Percentiles rank a stretch among this genome's conserved stretches.
Conservation (phyloP, 1,284 basidiomycete genomes). For the Trichosporon sp. region DNA sequence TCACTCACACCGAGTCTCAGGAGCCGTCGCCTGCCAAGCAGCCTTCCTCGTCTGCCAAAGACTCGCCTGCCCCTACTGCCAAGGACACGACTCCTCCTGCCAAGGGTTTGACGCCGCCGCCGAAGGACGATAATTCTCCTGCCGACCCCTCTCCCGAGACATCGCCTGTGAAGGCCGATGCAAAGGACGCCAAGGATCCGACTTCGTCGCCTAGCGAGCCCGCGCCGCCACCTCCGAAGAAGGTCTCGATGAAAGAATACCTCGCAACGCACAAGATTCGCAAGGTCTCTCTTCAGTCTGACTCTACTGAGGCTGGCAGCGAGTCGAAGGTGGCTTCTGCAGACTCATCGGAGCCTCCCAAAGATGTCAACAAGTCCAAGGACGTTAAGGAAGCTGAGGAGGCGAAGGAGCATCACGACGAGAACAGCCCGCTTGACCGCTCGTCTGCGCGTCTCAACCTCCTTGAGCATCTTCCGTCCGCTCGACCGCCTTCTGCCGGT, state of each 20-base stretch:
- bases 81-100: slow-evolving; percentile 10
- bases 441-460: slow-evolving; percentile 23
- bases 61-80: neutral
- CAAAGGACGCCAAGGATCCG: slow-evolving; percentile 22
- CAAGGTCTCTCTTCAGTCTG: slow-evolving; percentile 23
- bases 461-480: slow-evolving; percentile 30
- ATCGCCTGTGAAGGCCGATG: slow-evolving; percentile 19
- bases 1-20: neutral
- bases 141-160: neutral
- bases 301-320: neutral
- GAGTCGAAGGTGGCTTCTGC: neutral
- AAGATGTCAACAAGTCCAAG: neutral
- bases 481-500: slow-evolving; percentile 2
- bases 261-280: slow-evolving; percentile 36
- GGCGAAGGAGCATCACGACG: neutral
- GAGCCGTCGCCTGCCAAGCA: neutral
- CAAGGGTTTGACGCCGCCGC: slow-evolving; percentile 25
- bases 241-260: slow-evolving; percentile 39
- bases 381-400: neutral
- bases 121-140: neutral
- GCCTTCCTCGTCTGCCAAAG: neutral
- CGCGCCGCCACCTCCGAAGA: slow-evolving; percentile 32
- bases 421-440: neutral
- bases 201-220: slow-evolving; percentile 24
- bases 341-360: neutral